A percentile compares a stretch with the other conserved stretches of the same genome.
Conservation (phyloP, 352 stramenopile species). For the Phytopythium delawarense region DNA sequence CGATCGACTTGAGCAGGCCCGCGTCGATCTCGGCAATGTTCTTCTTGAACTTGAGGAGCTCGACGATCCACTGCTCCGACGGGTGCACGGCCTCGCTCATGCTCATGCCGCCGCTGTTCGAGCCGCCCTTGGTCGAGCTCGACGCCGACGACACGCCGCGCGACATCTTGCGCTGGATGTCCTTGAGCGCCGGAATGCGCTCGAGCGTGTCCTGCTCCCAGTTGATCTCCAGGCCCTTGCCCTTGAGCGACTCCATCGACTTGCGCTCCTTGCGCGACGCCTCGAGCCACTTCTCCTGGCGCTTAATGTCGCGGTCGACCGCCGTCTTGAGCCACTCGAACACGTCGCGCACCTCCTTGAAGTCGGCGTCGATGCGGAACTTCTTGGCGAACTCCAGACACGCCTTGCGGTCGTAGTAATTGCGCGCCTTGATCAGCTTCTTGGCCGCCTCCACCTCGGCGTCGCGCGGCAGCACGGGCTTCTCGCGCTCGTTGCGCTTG, state of each 20-base stretch:
- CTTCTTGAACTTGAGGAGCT: slow-evolving; percentile 84
- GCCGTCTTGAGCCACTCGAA: slow-evolving; percentile 81
- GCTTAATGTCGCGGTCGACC: slow-evolving; percentile 80
- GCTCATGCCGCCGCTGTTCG: slow-evolving; percentile 48
- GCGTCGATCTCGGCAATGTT: slow-evolving; percentile 81
- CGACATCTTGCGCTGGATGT: slow-evolving; percentile 79
- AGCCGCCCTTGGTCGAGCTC: slow-evolving; percentile 23
- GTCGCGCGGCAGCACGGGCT: slow-evolving; percentile 58
- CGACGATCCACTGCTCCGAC: slow-evolving; percentile 85
- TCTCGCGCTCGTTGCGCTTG: slow-evolving; percentile 69
- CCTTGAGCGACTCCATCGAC: slow-evolving; percentile 76
- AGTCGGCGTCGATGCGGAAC: slow-evolving; percentile 75
- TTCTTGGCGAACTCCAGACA: slow-evolving; percentile 79
- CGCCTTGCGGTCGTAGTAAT: slow-evolving; percentile 86
- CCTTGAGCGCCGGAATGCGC: slow-evolving; percentile 80
- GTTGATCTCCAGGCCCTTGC: slow-evolving; percentile 83
- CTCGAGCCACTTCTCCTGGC: slow-evolving; percentile 83
- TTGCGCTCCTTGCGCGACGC: slow-evolving; percentile 84
- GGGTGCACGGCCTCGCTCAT: slow-evolving; percentile 67
- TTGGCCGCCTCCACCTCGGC: slow-evolving; percentile 74
- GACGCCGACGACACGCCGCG: slow-evolving; percentile 34
- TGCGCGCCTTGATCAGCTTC: slow-evolving; percentile 79
- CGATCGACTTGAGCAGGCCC: slow-evolving; percentile 60
- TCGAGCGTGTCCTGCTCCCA: slow-evolving; percentile 84
- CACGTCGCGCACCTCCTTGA: slow-evolving; percentile 83